Percentiles rank a stretch among this genome's conserved stretches.
Evolutionary conservation across 148 eudicot species (phyloP).

Genomic region (Cornus florida): DNA sequence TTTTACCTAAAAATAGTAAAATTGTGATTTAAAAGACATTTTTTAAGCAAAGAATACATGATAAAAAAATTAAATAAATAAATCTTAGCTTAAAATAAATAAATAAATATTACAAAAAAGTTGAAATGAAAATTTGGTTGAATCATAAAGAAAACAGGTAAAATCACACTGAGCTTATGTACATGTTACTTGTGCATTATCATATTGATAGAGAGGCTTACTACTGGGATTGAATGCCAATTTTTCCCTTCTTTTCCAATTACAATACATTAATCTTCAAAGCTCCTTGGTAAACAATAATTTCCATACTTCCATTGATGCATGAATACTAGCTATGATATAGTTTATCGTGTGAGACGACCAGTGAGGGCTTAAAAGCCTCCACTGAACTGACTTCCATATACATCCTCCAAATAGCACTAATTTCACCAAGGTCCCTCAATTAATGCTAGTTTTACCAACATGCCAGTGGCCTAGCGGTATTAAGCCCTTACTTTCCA

Average conservation of each 20-base stretch:
- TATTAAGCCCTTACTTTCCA: no score
- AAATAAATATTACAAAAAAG: no score
- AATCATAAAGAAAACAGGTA: no score
- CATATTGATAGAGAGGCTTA: no score
- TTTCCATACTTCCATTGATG: not conserved
- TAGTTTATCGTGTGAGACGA: not conserved
- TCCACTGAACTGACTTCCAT: not conserved
- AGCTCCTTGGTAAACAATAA: not conserved
- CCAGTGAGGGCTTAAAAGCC: not conserved
- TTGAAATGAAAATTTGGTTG: no score
- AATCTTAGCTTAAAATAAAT: no score
- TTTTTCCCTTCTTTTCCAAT: no score
- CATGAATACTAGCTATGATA: not conserved
- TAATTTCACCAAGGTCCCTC: not conserved
- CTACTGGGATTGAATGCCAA: no score
- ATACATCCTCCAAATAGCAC: not conserved
- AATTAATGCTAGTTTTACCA: not conserved
- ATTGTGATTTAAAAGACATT: not conserved
- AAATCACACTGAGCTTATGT: no score
- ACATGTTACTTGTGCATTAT: no score
- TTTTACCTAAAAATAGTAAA: constrained; percentile 58
- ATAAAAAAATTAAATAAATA: no score
- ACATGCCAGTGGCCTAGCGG: no score
- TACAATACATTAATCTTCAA: not conserved
- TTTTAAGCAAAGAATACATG: not conserved